Conservation (phyloP, 2,329 filamentous ascomycete species). For the Geosmithia putterillii region DNA sequence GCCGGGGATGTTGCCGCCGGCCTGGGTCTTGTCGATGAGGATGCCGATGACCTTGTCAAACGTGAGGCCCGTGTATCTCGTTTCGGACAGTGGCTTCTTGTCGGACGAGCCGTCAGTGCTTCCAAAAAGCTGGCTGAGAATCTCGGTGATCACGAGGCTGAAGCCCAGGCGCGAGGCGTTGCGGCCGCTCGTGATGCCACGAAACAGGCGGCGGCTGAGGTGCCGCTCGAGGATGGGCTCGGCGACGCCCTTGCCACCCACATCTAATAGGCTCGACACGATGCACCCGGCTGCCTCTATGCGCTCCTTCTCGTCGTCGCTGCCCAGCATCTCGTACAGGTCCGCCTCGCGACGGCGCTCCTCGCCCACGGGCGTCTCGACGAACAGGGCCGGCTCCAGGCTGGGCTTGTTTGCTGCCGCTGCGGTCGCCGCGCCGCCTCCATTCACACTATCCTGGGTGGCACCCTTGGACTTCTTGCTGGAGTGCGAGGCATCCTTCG, state of each 20-base stretch:
- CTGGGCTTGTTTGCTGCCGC: constrained; percentile 11
- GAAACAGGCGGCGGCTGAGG: constrained; percentile 59
- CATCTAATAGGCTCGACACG: constrained; percentile 38
- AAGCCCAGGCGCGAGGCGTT: constrained; percentile 85
- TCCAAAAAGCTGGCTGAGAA: constrained; percentile 60
- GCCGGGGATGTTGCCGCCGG: constrained; percentile 38
- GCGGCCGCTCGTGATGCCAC: constrained; percentile 78
- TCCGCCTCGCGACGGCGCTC: constrained; percentile 45
- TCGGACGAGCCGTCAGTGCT: too few relatives aligned
- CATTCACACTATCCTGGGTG: constrained; percentile 5
- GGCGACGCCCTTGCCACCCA: constrained; percentile 27
- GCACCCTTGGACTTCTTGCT: constrained; percentile 18
- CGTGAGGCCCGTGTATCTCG: constrained; percentile 38
- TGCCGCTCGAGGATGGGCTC: constrained; percentile 45
- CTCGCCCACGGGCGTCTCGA: constrained; percentile 36
- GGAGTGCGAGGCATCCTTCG: constrained; percentile 12
- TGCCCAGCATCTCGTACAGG: constrained; percentile 50
- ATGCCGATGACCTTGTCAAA: constrained; percentile 43
- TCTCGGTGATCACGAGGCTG: constrained; percentile 75
- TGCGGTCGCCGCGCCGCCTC: constrained; percentile 5
- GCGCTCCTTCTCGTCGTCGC: constrained; percentile 42
- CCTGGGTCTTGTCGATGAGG: constrained; percentile 41
- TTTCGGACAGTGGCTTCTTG: constrained; percentile 16
- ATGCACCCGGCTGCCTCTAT: constrained; percentile 47
- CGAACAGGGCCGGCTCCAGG: constrained; percentile 29